Evolutionary conservation across 169 alveolate species (phyloP), one percentile per base, ranked within the genome.

Genomic region (Plasmodium sp.): DNA sequence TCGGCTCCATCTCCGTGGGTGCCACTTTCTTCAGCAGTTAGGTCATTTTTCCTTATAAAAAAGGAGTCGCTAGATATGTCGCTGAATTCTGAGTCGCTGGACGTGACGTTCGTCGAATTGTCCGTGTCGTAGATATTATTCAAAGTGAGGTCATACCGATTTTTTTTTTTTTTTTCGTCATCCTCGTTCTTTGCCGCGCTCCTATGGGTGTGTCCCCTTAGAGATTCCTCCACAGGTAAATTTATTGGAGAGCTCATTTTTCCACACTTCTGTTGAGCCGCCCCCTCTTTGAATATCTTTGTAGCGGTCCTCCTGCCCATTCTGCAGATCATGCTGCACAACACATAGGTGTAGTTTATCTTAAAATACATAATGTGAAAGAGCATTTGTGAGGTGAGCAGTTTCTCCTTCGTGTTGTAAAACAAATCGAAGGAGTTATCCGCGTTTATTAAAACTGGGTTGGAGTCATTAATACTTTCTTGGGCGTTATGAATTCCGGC

Each of bases 121-220:
- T 92, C 95, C 22, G 95, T 92, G 67, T 92, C 95, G 54, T 92
- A 92, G 45, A 92, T 83, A 41, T 90, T 90, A 51, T 79, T 41
- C 36, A 90, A 80, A 41, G 94, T 79, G 34, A 90, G 72, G 41
- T 80, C 83, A 48, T 74, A 90, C 2, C 74, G 27, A 71, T 90
- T 90, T 58, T 27, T 58, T 16, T 75, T 81, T 31, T 16, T 92
- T 5, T 54, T 33, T 45, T 34, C 62, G 5, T 36, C 72, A 75
- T 31, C 41, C 5, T 51, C 58, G 41, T 77, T 16, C 34, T n/a
- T 10, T 41, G 10, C 18, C 4, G 72, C 48, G 12, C 67, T 67
- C 16, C 3, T 43, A n/a, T 36, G 14, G 3, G 2, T 45, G n/a
- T 27, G 27, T 45, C n/a, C 18, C 16, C 73, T 48, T 12, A 34